Evolutionary conservation across 176 grass and related monocot species (phyloP), one percentile per base, ranked within the genome.

Genomic region (Zizania latifolia): DNA sequence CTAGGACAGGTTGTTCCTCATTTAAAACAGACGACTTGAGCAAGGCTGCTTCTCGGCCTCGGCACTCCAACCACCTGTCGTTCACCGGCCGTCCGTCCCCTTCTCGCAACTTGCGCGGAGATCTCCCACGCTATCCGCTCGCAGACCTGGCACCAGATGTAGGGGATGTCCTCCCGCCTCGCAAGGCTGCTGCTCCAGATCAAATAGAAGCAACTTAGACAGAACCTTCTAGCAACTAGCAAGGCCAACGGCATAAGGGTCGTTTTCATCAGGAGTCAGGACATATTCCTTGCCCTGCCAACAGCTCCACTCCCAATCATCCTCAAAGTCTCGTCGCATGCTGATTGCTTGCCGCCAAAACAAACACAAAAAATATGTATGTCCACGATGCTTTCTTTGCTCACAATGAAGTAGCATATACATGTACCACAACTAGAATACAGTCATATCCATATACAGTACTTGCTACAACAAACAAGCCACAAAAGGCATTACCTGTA

Each of bases 121-220:
- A 99, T 94, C 91, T 99, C 89, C 57, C 86, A 86, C 32, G 95
- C 91, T 61, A 99, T 88, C 84, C 86, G 84, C 86, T 94, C 76
- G 79, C 95, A 99, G 29, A 99, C 95, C 79, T 99, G 95, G 4
- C 43, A 33, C 40, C 35, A 41, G 35, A 99, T 94, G 81, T 83
- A 98, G 15, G 89, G 95, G 59, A 99, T 78, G 74, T 94, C 95
- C 71, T 94, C 95, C 82, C 80, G 86, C 58, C 95, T 94, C 70
- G 95, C 91, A 30, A n/a, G n/a, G n/a, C n/a, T n/a, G n/a, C n/a
- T n/a, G n/a, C n/a, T n/a, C n/a, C n/a, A n/a, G n/a, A n/a, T n/a
- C n/a, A n/a, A n/a, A n/a, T n/a, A n/a, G n/a, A n/a, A n/a, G n/a
- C n/a, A n/a, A n/a, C 31, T 41, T 1, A 37, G 8, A 62, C 23